Conservation (phyloP, 164 flowering plant species). For the Aristolochia contorta region DNA sequence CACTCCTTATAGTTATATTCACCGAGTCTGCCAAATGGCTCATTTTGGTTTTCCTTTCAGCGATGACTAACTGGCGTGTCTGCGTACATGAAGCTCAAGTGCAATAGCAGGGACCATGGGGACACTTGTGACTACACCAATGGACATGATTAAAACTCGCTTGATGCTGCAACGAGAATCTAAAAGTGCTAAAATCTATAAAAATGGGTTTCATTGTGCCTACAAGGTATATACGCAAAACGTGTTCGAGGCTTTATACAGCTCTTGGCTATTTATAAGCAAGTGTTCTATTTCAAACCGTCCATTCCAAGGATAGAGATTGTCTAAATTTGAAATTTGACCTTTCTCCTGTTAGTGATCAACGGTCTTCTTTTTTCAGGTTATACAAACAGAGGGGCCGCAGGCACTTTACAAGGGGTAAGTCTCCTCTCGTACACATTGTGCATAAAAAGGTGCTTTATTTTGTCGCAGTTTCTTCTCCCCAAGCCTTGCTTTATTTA, state of each 20-base stretch:
- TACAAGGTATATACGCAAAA: slow-evolving; percentile 44
- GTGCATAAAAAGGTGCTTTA: background rate
- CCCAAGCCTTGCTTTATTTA: too few relatives aligned
- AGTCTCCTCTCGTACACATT: slow-evolving; percentile 8
- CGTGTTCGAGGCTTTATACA: background rate
- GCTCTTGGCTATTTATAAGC: background rate
- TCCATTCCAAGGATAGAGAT: background rate
- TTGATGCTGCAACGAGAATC: slow-evolving; percentile 83
- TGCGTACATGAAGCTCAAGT: slow-evolving; percentile 50
- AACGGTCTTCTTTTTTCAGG: background rate
- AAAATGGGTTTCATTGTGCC: slow-evolving; percentile 74
- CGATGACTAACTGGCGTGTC: slow-evolving; percentile 15
- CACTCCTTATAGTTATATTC: background rate
- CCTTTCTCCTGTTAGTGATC: background rate
- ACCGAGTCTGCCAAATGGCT: slow-evolving; percentile 10
- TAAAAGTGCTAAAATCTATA: slow-evolving; percentile 35
- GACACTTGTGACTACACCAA: slow-evolving; percentile 72
- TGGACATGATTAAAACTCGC: slow-evolving; percentile 87
- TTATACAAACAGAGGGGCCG: slow-evolving; percentile 29
- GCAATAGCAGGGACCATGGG: slow-evolving; percentile 60
- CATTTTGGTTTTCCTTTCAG: slow-evolving; percentile 12
- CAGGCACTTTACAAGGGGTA: slow-evolving; percentile 75
- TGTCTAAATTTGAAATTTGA: background rate
- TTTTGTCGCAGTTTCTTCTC: background rate
- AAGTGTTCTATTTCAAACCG: background rate